Base-by-base conservation (phyloP, 2,329 filamentous ascomycete species). In the Fusarium globosum region DNA sequence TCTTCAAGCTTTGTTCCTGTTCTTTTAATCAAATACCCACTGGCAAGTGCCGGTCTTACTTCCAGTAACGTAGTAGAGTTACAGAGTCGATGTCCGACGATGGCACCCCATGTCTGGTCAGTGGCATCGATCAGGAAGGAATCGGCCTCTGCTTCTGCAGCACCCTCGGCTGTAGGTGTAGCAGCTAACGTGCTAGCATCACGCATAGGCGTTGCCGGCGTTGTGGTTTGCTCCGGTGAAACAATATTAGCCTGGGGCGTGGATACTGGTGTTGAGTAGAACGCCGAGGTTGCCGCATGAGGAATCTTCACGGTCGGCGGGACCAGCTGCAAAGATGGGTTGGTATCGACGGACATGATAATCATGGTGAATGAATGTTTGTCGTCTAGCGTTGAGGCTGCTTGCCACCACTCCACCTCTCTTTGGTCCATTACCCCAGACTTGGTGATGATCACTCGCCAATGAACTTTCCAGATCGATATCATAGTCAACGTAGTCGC, bases 391-490 rank as follows among this genome's bases (percentile, higher is more conserved):
- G 86, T 85, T 20, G 86, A 87, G 36, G 90, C 81, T 43, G 83
- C 82, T 20, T 85, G 83, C 90, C 89, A 92, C 55, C 86, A 84
- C 13, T 90, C 88, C 18, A 91, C 83, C 80, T 95, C 93, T 12
- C 89, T 86, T 36, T 86, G 84, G 33, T 92, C 89, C 88, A 94
- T 92, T 6, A 88, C 83, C 6, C 92, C 91, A 53, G 89, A 90
- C 80, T 93, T 93, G 39, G 92, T 90, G 68, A 97, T 88, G 68
- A 94, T 90, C 16, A 96, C 84, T 21, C 93, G 90, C 93, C 94
- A 96, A 64, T 92, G 90, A 1, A 95, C 90, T 76, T 90, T 92
- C 81, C 91, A 90, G 21, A 86, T 85, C 1, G 91, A 89, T 39
- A 95, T 89, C 38, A 96, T 88, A n/a, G 92, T 91, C 36, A 92